Evolutionary conservation across 1,139 yeast genomes (phyloP).

Genomic region (Tardiomyces depauwii): DNA sequence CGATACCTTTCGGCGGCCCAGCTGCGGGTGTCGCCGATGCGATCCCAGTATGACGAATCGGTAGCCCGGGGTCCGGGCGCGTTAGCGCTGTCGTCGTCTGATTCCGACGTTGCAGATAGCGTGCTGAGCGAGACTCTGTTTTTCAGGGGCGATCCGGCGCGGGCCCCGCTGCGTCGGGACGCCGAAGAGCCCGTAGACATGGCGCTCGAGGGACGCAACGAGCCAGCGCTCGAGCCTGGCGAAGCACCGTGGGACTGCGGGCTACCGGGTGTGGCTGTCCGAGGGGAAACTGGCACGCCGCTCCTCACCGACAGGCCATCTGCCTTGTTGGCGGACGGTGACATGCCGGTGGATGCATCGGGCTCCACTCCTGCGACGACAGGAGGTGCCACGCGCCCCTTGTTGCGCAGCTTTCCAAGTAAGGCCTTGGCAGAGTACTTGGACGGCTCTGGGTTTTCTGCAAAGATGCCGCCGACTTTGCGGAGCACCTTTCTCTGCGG

Average conservation of each 20-base stretch:
- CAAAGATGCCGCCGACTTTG: slow-evolving; percentile 3
- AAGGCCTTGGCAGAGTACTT: slow-evolving; percentile 15
- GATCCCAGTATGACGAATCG: not conserved
- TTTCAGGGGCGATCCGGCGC: not conserved
- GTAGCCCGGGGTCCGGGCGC: not conserved
- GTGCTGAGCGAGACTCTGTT: not conserved
- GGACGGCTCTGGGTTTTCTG: slow-evolving; percentile 7
- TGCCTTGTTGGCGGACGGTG: too few species aligned
- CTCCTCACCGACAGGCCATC: too few species aligned
- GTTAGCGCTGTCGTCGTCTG: not conserved
- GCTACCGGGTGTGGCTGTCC: too few species aligned
- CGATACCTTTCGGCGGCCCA: not conserved
- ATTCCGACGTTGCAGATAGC: not conserved
- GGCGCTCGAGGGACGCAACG: not conserved
- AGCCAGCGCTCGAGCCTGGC: too few species aligned
- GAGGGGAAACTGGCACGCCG: too few species aligned
- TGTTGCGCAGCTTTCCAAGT: slow-evolving; percentile 8
- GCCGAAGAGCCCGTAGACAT: not conserved
- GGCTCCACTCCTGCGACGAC: too few species aligned
- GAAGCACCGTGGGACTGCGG: too few species aligned
- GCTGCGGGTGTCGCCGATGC: not conserved
- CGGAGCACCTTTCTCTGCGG: not conserved
- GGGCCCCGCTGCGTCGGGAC: not conserved
- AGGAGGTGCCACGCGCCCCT: not conserved
- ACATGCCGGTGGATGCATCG: too few species aligned